Base-by-base conservation (phyloP, 2,329 filamentous ascomycete genomes). In the Ophiosphaerella narmari region DNA sequence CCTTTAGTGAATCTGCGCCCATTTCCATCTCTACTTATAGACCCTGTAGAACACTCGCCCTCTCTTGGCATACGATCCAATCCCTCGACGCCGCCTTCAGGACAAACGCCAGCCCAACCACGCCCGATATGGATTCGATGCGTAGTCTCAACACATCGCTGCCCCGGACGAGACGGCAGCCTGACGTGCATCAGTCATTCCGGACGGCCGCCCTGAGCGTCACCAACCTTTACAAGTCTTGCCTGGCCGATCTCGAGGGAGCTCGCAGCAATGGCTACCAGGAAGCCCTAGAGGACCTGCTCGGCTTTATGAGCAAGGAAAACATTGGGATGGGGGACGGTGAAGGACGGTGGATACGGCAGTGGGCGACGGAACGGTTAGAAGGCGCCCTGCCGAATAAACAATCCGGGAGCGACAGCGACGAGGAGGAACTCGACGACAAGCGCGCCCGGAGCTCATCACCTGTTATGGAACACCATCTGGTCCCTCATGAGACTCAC, bases 181-280 rank as follows among this genome's bases (percentile, higher is more conserved):
- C 65, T 38, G 71, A 79, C 68, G 85, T 97, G 40, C 85, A 97
- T 50, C 87, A 93, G 63, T 87, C 90, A 50, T 99, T 99, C 81
- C 94, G 91, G 74, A 86, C 89, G 13, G 94, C 94, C 31, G 94
- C 94, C 16, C 81, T 97, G 31, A 96, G 91, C 5, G 92, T 97
- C 47, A 97, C 94, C 40, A 96, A 95, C 67, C 86, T 99, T 12
- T 97, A 97, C 78, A 97, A 96, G 75, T 92, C 87, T 34, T 93
- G 93, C 3, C 88, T 90, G 11, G 81, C 86, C 29, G 89, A 90
- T 41, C 87, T 94, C 70, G 81, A 87, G 42, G 86, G 87, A 65
- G 86, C 91, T 39, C 86, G 90, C 42, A 77, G 84, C 43, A 87
- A 92, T 34, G 94, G 94, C 23, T 97, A 97, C 65, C 92, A 97